These are phyloP conservation scores for Cochlearia excelsa DNA, from an alignment of 345 rosid genomes.

Conservation along the genomic window DNA sequence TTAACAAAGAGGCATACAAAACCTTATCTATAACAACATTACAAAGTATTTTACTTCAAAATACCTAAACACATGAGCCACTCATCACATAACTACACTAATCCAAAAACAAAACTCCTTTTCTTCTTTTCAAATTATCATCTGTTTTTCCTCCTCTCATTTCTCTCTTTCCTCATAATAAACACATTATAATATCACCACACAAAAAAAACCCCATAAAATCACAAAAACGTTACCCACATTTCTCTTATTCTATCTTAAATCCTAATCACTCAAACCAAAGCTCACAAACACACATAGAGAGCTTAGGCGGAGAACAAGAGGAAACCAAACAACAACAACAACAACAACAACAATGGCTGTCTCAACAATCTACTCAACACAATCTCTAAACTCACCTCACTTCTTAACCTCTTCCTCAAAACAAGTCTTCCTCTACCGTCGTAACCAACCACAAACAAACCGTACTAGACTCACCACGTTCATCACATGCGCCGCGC, in stretches of 20 bases:
- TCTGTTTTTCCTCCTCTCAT: slow-evolving; percentile 46
- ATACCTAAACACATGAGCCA: slow-evolving; percentile 35
- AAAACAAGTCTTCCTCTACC: slow-evolving; percentile 51
- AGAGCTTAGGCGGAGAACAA: slow-evolving; percentile 38
- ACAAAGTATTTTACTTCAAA: slow-evolving; percentile 3
- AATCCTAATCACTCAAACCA: slow-evolving; percentile 35
- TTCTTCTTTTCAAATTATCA: slow-evolving; percentile 42
- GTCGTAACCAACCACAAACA: slow-evolving; percentile 32
- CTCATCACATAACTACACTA: slow-evolving; percentile 29
- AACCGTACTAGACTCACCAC: slow-evolving; percentile 35
- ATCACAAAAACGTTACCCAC: slow-evolving; percentile 25
- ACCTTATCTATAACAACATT: slow-evolving; percentile 24
- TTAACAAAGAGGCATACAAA: background rate
- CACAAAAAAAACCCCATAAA: slow-evolving; percentile 26
- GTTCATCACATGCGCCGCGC: slow-evolving; percentile 60
- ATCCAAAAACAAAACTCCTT: background rate
- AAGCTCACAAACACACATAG: slow-evolving; percentile 26
- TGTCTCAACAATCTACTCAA: slow-evolving; percentile 62
- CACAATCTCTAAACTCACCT: slow-evolving; percentile 66
- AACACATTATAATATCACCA: slow-evolving; percentile 29
- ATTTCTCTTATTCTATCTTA: slow-evolving; percentile 35
- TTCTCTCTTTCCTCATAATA: slow-evolving; percentile 31
- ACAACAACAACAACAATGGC: slow-evolving; percentile 47
- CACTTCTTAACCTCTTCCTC: slow-evolving; percentile 59
- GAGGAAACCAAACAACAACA: slow-evolving; percentile 1